A percentile compares a stretch with the other conserved stretches of the same genome.
These are phyloP conservation scores for Chiua virens DNA, from an alignment of 768 basidiomycete species.

Conservation along the genomic window DNA sequence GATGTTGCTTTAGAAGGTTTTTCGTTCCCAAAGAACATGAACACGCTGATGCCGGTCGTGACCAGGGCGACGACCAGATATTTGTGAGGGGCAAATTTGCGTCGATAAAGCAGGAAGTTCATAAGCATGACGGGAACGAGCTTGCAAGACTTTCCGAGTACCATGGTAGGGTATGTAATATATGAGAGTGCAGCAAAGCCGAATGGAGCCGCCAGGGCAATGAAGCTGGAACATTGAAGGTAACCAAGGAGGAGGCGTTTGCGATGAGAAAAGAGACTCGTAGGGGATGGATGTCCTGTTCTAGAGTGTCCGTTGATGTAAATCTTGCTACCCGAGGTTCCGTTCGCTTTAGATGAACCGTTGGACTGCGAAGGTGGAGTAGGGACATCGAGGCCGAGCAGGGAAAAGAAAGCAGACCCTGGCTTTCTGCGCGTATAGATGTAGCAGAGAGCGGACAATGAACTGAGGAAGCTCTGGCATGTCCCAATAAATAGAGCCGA, in stretches of 20 bases:
- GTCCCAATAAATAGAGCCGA: constrained; percentile 85
- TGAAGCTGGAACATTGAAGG: constrained; percentile 82
- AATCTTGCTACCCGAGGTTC: constrained; percentile 34
- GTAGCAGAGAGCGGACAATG: constrained; percentile 75
- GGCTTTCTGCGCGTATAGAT: constrained; percentile 62
- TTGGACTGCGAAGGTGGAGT: constrained; percentile 18
- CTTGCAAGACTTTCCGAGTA: constrained; percentile 98
- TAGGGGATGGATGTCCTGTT: constrained; percentile 27
- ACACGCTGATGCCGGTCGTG: constrained; percentile 86
- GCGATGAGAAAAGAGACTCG: constrained; percentile 35
- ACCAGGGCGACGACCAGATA: constrained; percentile 95
- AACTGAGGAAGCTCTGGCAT: constrained; percentile 78
- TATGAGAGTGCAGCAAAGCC: constrained; percentile 94
- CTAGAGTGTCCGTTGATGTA: constrained; percentile 33
- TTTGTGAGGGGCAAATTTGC: constrained; percentile 90
- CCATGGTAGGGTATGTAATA: constrained; percentile 98
- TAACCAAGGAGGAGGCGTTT: constrained; percentile 66
- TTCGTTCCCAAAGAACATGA: constrained; percentile 85
- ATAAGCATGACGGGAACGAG: constrained; percentile 98
- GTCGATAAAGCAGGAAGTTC: constrained; percentile 94
- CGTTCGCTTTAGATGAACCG: constrained; percentile 27
- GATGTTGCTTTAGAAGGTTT: constrained; percentile 36
- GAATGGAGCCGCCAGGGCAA: constrained; percentile 91
- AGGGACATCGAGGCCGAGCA: constrained; percentile 56
- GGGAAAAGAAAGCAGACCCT: constrained; percentile 50